Evolutionary conservation across 208 protist genomes (phyloP), one percentile per base, ranked within the genome.

Genomic region (Leptomonas seymouri): DNA sequence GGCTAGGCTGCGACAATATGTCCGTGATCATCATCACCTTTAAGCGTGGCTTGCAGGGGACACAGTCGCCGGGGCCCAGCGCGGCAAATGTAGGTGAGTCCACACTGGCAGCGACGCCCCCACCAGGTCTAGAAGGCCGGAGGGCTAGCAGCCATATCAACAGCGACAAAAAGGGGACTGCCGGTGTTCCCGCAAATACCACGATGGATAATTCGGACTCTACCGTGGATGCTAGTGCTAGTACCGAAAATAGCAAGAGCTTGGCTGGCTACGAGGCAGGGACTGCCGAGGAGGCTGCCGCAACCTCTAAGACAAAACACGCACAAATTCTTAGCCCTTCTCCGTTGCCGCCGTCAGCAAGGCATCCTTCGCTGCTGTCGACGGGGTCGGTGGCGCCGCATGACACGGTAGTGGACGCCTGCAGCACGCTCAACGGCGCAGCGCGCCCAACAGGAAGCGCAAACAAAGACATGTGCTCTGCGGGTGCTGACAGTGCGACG

Each of bases 1-100:
- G 87, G 34, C 58, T 94, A 36, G 93, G 93, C 21, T 97, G 90
- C 70, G 93, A 97, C 67, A 97, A 97, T 76, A 95, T 97, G 87
- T 95, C 93, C 12, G 90, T 97, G 57, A 87, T 97, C 39, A 93
- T 97, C 66, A 65, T 97, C 44, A 80, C 87, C 49, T 95, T 96
- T 53, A 93, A 93, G 66, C 90, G 84, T 16, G 45, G 50, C 5
- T 39, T 60, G 50, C 72, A 82, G 27, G 66, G 63, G 16, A 28
- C 25, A 18, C 28, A 48, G 27, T 18, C 51, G 21, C 23, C 74
- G 0, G 28, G 18, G n/a, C 44, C 25, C 0, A 49, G 20, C 5
- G 27, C 53, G 18, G 45, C 31, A 39, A 64, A n/a, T 25, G 44
- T n/a, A 11, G 39, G 28, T 11, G 27, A 31, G 9, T 2, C 46